Percentiles rank a stretch among this genome's conserved stretches.
Conservation (phyloP, 1,284 basidiomycete species). For the Irpex lacteus region DNA sequence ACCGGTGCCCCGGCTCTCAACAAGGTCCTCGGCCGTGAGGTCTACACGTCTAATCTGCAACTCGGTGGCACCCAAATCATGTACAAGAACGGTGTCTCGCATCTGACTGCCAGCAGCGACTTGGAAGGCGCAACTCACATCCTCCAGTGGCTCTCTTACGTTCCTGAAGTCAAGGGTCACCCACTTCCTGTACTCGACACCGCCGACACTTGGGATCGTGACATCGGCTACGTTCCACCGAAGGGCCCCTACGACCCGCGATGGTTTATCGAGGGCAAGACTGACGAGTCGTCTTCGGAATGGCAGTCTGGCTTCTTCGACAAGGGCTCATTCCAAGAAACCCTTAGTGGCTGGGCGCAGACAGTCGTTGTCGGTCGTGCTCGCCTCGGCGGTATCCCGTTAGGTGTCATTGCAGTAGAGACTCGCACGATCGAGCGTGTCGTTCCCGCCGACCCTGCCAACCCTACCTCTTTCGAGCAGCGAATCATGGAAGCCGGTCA, state of each 20-base stretch:
- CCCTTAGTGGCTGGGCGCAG: slow-evolving; percentile 95
- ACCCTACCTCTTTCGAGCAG: slow-evolving; percentile 96
- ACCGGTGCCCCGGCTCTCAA: slow-evolving; percentile 97
- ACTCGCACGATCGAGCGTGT: slow-evolving; percentile 97
- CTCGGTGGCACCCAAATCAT: slow-evolving; percentile 99
- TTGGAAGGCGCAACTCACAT: slow-evolving; percentile 93
- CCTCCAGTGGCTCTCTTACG: slow-evolving; percentile 93
- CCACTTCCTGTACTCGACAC: slow-evolving; percentile 75
- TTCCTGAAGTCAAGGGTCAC: slow-evolving; percentile 80
- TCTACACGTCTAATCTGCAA: slow-evolving; percentile 98
- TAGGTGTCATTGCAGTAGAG: slow-evolving; percentile 97
- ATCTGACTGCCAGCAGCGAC: slow-evolving; percentile 93
- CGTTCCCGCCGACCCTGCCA: slow-evolving; percentile 98
- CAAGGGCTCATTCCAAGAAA: slow-evolving; percentile 95
- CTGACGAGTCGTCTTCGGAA: slow-evolving; percentile 74
- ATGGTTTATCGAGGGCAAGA: slow-evolving; percentile 95
- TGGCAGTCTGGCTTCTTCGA: slow-evolving; percentile 96
- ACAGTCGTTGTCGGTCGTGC: slow-evolving; percentile 98
- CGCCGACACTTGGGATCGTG: slow-evolving; percentile 88
- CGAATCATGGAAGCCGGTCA: slow-evolving; percentile 99
- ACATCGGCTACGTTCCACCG: slow-evolving; percentile 87
- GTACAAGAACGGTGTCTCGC: slow-evolving; percentile 99
- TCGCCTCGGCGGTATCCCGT: slow-evolving; percentile 94
- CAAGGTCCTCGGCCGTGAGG: slow-evolving; percentile 98
- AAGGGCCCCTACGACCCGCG: slow-evolving; percentile 97